Conservation (phyloP, 495 filamentous ascomycete genomes). For the Aspergillus mulundensis region DNA sequence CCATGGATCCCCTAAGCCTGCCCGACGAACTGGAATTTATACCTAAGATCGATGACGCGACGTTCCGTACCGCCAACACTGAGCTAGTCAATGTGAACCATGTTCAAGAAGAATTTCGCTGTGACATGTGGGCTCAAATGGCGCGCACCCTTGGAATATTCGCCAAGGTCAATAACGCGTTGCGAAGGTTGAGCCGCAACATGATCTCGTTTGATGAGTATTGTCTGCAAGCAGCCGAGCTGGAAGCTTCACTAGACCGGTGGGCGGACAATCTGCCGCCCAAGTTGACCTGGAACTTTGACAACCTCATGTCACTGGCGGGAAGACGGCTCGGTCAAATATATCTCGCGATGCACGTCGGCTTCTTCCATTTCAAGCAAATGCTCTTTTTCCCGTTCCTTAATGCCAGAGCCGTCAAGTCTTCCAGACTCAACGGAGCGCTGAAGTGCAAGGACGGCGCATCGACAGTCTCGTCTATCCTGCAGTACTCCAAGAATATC, state of each 20-base stretch:
- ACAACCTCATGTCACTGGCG: conserved; percentile 15
- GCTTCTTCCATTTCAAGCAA: conserved; percentile 22
- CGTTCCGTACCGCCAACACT: conserved; percentile 11
- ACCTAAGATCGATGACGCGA: conserved; percentile 19
- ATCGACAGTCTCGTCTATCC: conserved; percentile 13
- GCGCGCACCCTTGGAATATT: conserved; percentile 20
- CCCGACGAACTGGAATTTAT: background rate
- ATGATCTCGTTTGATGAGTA: conserved; percentile 17
- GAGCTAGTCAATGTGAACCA: background rate
- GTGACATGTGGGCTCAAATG: conserved; percentile 26
- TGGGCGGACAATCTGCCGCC: conserved; percentile 16
- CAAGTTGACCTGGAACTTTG: conserved; percentile 9
- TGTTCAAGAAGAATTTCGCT: background rate
- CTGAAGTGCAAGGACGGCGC: conserved; percentile 21
- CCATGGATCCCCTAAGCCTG: conserved; percentile 14
- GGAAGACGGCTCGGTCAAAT: conserved; percentile 18
- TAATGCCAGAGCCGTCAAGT: conserved; percentile 1
- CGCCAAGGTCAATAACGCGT: conserved; percentile 13
- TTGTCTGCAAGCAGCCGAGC: conserved; percentile 8
- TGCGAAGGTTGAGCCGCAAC: conserved; percentile 18
- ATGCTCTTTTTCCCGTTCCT: conserved; percentile 28
- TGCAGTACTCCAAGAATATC: conserved; percentile 12
- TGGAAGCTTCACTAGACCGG: conserved; percentile 12
- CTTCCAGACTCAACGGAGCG: background rate
- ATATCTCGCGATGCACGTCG: conserved; percentile 26